phyloP scores from a whole-genome alignment of 2,329 filamentous ascomycete genomes.

The Sclerotinia minor region DNA sequence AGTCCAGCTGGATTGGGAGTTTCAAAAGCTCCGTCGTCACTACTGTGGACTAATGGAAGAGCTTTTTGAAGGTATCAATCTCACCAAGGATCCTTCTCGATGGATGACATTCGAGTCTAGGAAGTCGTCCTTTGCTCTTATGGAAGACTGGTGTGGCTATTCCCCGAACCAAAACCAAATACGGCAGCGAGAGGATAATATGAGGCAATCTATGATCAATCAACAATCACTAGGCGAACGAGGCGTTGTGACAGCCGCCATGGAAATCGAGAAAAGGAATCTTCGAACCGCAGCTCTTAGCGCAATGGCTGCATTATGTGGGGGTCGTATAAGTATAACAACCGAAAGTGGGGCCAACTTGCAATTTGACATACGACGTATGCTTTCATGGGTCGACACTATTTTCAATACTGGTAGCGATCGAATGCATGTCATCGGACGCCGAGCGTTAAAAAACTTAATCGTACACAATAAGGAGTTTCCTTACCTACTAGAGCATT shows the following conservation, averaged over 20 bases:
- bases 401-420: conserved; percentile 94
- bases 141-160: conserved; percentile 99
- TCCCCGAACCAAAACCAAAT: conserved; percentile 87
- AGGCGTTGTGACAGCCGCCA: conserved; percentile 78
- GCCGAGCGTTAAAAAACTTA: conserved; percentile 83
- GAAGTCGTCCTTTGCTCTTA: conserved; percentile 91
- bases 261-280: conserved; percentile 96
- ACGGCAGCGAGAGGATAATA: conserved; percentile 77
- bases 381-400: conserved; percentile 92
- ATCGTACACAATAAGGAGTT: conserved; percentile 89
- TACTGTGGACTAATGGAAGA: conserved; percentile 94
- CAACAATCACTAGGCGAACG: conserved; percentile 73
- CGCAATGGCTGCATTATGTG: conserved; percentile 92
- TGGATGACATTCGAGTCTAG: conserved; percentile 98
- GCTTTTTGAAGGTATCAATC: conserved; percentile 86
- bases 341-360: conserved; percentile 86
- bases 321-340: conserved; percentile 78
- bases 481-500: conserved; percentile 81
- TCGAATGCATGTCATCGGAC: conserved; percentile 85
- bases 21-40: conserved; percentile 85
- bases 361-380: conserved; percentile 87
- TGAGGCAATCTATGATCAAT: conserved; percentile 81
- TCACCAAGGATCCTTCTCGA: conserved; percentile 77
- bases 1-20: conserved; percentile 92
- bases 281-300: conserved; percentile 86